Evolutionary conservation across 176 grass and related monocot species (phyloP), one percentile per base, ranked within the genome.

Genomic region (Rhynchospora breviuscula): DNA sequence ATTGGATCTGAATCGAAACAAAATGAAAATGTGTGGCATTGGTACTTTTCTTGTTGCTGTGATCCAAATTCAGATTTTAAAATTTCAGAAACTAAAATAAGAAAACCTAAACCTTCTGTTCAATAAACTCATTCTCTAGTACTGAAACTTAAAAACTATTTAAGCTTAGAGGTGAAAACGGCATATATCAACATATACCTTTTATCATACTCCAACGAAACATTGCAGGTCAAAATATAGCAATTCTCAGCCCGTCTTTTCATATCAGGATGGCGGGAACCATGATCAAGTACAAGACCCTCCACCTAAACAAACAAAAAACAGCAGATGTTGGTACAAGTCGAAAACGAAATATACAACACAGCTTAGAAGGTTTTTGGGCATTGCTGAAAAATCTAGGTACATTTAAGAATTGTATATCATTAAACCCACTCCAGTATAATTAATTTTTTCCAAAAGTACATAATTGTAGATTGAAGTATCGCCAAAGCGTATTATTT

Each of bases 261-360:
- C 96, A 99, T 99, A 80, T 98, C 96, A 90, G 96, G 96, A 85
- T 98, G 96, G 5, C 96, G 90, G 76, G 96, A 98, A 88, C 96
- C 96, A 84, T 98, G 96, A 84, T 99, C 96, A 71, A 99, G 85
- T 65, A 99, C 96, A 61, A 99, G 85, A 85, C 96, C 96, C 83
- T 99, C 96, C 67, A 99, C 84, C 96, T 99, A 65, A 85, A 35
- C 71, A 84, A 17, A 69, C 45, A 72, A 53, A 84, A 84, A 48
- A 75, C 22, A 65, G 26, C 67, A 78, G 9, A 78, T 67, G 57
- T 51, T 22, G 15, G 7, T 4, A 40, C 47, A 44, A 67, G 51
- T 60, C 18, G 47, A 29, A 47, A 76, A 78, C 51, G 57, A 78
- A 57, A 57, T 12, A 54, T 78, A 47, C 5, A 57, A 49, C 13